Base-by-base conservation (phyloP, 164 flowering plant species). In the Liriodendron chinense region DNA sequence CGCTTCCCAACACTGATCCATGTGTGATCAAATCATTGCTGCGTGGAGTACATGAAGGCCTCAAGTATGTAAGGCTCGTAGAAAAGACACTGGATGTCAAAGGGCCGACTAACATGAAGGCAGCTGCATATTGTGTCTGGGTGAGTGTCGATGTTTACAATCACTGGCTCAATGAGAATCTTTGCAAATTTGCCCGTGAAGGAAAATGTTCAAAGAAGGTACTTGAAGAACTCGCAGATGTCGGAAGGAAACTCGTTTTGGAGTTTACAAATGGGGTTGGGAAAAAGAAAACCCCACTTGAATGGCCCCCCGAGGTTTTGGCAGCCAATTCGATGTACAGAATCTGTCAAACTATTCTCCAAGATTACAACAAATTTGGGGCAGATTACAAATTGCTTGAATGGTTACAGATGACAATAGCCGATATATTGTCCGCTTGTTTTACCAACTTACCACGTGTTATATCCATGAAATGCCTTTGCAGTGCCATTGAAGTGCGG, bases 321-420 rank as follows among this genome's bases (percentile, higher is more conserved):
- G 90, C 89, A 22, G 89, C 94, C 7, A 86, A 89, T 79, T 83
- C 90, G 47, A 85, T 88, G 90, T 85, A 89, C 80, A 84, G 88
- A 75, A 67, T 83, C 65, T 75, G 85, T 16, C 69, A 70, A 74
- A 81, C 90, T n/a, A 59, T 86, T 65, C 75, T 87, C 61, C 80
- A 74, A 47, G 75, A 74, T 43, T 65, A 74, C 57, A 50, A 21
- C 12, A 64, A 59, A 68, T n/a, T 9, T 70, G 48, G 56, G 68
- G 53, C 59, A 28, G 85, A 83, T 14, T 76, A 34, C 10, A 65
- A 53, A 16, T 22, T 88, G 66, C 82, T 81, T 71, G 83, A 81
- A 77, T 74, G 21, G 22, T 20, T 84, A 22, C 47, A 72, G 0
- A 49, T 53, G 13, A 84, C 82, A 82, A 87, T 84, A 34, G 75